Evolutionary conservation across 768 basidiomycete genomes (phyloP).

Genomic region (Pholiota conissans): DNA sequence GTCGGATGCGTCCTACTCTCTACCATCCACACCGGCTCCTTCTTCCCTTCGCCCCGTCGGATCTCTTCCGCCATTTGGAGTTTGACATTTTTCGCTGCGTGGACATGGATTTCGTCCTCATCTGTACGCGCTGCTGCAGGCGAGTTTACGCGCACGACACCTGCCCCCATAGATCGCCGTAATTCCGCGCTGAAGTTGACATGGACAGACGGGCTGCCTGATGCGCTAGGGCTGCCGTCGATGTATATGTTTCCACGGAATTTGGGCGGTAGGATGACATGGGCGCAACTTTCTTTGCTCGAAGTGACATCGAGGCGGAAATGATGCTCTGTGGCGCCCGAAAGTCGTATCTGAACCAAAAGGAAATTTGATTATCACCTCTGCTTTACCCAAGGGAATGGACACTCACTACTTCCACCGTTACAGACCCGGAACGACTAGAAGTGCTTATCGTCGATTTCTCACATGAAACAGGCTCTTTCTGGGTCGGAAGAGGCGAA

Average conservation of each 20-base stretch:
- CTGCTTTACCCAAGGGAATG: no score
- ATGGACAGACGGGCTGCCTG: not conserved
- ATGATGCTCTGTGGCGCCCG: slow-evolving; percentile 9
- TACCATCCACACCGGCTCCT: slow-evolving; percentile 6
- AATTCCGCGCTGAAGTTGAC: slow-evolving; percentile 9
- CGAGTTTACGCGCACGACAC: slow-evolving; percentile 10
- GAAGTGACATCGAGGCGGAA: slow-evolving; percentile 12
- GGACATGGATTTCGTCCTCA: slow-evolving; percentile 12
- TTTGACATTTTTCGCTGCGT: slow-evolving; percentile 2
- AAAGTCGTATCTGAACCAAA: slow-evolving; percentile 6
- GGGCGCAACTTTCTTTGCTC: slow-evolving; percentile 7
- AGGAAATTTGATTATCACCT: not conserved
- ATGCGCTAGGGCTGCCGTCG: not conserved
- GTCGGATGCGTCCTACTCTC: not conserved
- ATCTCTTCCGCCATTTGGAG: slow-evolving; percentile 5
- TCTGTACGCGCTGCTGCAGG: not conserved
- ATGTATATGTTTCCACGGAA: slow-evolving; percentile 13
- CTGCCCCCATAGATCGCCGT: slow-evolving; percentile 7
- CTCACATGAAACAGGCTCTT: slow-evolving; percentile 1
- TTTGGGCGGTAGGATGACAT: slow-evolving; percentile 12
- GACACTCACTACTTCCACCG: slow-evolving; percentile 9
- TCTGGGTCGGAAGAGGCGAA: not conserved
- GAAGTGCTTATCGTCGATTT: slow-evolving; percentile 6
- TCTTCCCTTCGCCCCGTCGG: not conserved
- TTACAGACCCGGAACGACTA: slow-evolving; percentile 10